phyloP scores from a whole-genome alignment of 495 filamentous ascomycete species.

The Talaromyces proteolyticus region DNA sequence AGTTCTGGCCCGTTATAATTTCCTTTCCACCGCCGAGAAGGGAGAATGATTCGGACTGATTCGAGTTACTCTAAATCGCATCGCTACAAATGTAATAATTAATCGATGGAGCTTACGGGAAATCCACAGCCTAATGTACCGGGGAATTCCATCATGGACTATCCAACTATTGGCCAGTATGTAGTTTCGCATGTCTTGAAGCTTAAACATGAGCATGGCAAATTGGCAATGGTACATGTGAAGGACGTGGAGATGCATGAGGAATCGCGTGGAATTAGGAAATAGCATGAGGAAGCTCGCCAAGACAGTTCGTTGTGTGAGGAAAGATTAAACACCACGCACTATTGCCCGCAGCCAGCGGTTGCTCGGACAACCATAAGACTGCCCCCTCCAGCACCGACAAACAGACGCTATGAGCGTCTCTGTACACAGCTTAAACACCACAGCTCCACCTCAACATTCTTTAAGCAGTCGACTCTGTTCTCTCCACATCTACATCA shows the following conservation, averaged over 20 bases:
- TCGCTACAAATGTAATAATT: too few species aligned
- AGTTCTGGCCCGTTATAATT: too few species aligned
- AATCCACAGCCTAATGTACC: too few species aligned
- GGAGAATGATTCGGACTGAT: too few species aligned
- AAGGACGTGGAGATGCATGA: background rate
- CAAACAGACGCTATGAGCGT: slow-evolving; percentile 17
- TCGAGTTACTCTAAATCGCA: too few species aligned
- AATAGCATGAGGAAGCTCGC: too few species aligned
- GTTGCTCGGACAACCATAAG: slow-evolving; percentile 30
- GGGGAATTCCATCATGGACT: too few species aligned
- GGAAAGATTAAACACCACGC: background rate
- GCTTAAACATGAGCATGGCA: background rate
- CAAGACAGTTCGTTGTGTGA: too few species aligned
- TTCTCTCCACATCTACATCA: background rate
- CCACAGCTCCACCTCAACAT: background rate
- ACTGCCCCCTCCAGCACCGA: slow-evolving; percentile 31
- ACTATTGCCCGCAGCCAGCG: slow-evolving; percentile 1
- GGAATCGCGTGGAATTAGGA: background rate
- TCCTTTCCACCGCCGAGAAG: too few species aligned
- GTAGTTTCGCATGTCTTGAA: too few species aligned
- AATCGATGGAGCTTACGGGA: too few species aligned
- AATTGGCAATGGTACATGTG: background rate
- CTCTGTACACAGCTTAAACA: background rate
- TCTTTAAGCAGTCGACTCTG: background rate
- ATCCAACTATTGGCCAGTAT: too few species aligned